Evolutionary conservation across 1,284 basidiomycete species (phyloP), one percentile per base, ranked within the genome.

Genomic region (Naganishia sp.): DNA sequence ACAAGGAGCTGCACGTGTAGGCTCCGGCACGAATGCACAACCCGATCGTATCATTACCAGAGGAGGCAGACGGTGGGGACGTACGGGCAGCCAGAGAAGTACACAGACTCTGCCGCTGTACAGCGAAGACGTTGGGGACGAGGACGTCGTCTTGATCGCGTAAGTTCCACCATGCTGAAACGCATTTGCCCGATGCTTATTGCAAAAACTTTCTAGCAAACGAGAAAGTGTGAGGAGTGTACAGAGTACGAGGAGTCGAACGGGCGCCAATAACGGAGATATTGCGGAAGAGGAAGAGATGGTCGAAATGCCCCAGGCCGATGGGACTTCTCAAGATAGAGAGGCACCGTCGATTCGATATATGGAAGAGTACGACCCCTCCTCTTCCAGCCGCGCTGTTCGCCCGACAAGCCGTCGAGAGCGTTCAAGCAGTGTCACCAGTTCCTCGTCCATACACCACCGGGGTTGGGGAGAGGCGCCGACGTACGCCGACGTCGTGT

Each of bases 121-220:
- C 31, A 55, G 43, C 23, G 68, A 68, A 36, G 68, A 68, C 53
- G 63, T 61, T 1, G 68, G 68, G 23, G 68, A 65, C 13, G 68
- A 68, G 48, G 68, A 68, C 59, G 59, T 64, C 9, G 68, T 68
- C 18, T 48, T 68, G 18, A 68, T 68, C 48, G 42, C 57, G 68
- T 68, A 44, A 65, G 67, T 60, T 23, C 13, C 13, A 15, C 18
- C 18, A 49, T n/a, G 23, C 10, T 7, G 33, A 6, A 23, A 3
- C 28, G 43, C 23, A 42, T 54, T 18, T 13, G 23, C 36, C 13
- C 36, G 13, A 10, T 13, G 36, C 36, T 39, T 13, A 50, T 42
- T n/a, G 43, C 2, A 21, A 10, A 33, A 23, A 9, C 45, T 42
- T 56, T 33, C 3, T n/a, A 68, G 68, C n/a, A 68, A 68, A 68